A percentile compares a stretch with the other conserved stretches of the same genome.
These are phyloP conservation scores for Penicillium pulvis DNA, from an alignment of 495 filamentous ascomycete genomes.

Conservation along the genomic window DNA sequence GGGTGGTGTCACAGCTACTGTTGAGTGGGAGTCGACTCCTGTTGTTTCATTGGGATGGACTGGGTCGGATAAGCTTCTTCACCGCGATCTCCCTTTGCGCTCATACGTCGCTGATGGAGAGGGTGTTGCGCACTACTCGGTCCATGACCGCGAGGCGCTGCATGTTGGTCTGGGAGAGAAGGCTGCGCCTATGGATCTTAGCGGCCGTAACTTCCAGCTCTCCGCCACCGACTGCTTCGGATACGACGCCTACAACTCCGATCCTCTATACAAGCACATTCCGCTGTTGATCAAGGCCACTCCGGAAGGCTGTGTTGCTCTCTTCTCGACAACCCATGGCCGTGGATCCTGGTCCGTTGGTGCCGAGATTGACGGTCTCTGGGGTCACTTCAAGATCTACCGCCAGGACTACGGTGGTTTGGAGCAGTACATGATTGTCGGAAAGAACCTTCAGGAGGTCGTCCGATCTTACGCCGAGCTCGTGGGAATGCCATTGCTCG, in stretches of 20 bases:
- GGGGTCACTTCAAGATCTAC: constrained; percentile 71
- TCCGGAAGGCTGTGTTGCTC: constrained; percentile 59
- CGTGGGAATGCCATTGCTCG: constrained; percentile 63
- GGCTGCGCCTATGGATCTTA: constrained; percentile 70
- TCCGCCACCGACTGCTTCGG: constrained; percentile 69
- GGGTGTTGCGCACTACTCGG: constrained; percentile 62
- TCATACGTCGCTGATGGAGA: constrained; percentile 61
- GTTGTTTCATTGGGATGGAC: constrained; percentile 57
- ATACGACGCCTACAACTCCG: constrained; percentile 69
- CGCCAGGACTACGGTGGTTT: constrained; percentile 69
- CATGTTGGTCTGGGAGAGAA: constrained; percentile 73
- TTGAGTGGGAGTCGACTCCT: constrained; percentile 59
- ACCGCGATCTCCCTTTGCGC: constrained; percentile 60
- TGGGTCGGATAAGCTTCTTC: constrained; percentile 50
- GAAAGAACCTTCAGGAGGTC: constrained; percentile 63
- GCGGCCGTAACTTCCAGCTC: constrained; percentile 62
- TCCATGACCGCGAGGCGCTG: constrained; percentile 57
- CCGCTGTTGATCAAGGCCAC: constrained; percentile 67
- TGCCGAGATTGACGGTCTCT: constrained; percentile 70
- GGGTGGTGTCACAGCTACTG: constrained; percentile 47
- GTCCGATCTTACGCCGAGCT: constrained; percentile 65
- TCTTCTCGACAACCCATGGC: constrained; percentile 66
- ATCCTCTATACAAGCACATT: constrained; percentile 74
- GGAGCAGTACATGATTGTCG: constrained; percentile 69
- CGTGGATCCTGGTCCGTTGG: constrained; percentile 66